Conservation (phyloP, 2,329 filamentous ascomycete genomes). For the Macrophomina phaseolina region DNA sequence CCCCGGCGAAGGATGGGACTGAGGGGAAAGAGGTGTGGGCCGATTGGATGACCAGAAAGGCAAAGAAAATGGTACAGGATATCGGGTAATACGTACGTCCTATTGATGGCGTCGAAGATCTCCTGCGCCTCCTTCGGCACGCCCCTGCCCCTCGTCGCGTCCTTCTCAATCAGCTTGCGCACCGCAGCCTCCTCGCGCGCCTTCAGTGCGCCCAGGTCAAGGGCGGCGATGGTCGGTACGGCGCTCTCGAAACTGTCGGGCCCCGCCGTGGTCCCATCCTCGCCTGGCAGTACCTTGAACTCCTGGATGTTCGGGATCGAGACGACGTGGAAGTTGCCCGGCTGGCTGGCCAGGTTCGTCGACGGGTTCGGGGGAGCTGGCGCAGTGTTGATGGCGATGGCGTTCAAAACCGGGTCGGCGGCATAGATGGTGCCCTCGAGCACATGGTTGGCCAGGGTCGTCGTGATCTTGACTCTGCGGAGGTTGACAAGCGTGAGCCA, state of each 20-base stretch:
- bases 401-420: slow-evolving; percentile 64
- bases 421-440: slow-evolving; percentile 69
- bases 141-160: slow-evolving; percentile 64
- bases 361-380: slow-evolving; percentile 51
- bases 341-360: slow-evolving; percentile 45
- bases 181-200: slow-evolving; percentile 63
- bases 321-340: slow-evolving; percentile 65
- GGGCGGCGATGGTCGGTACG: slow-evolving; percentile 53
- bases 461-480: slow-evolving; percentile 62
- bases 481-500: slow-evolving; percentile 5
- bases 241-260: slow-evolving; percentile 52
- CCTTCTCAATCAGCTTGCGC: slow-evolving; percentile 61
- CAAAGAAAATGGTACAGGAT: neutral
- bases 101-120: slow-evolving; percentile 65
- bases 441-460: slow-evolving; percentile 46
- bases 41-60: neutral
- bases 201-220: slow-evolving; percentile 62
- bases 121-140: slow-evolving; percentile 67
- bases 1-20: neutral
- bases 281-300: slow-evolving; percentile 59
- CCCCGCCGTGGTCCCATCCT: slow-evolving; percentile 29
- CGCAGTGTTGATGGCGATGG: slow-evolving; percentile 65
- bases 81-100: slow-evolving; percentile 52
- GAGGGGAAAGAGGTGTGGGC: neutral
- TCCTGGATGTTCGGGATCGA: slow-evolving; percentile 64